Percentiles rank a stretch among this genome's conserved stretches.
Conservation (phyloP, 2,329 filamentous ascomycete genomes). For the Calonectria ilicicola region DNA sequence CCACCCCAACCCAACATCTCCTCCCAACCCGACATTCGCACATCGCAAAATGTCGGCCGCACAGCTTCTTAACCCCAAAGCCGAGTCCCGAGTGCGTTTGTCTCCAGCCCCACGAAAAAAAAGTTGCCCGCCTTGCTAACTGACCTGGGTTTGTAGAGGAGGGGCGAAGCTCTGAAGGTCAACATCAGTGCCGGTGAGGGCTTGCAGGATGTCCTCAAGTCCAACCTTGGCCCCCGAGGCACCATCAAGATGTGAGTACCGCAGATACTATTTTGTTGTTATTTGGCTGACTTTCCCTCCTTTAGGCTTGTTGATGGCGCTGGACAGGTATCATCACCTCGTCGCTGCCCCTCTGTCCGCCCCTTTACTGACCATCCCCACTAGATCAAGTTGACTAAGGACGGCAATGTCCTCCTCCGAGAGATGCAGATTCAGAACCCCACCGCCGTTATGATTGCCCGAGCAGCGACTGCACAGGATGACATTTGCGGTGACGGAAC, state of each 20-base stretch:
- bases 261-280: background rate
- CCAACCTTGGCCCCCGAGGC: slow-evolving; percentile 92
- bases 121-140: slow-evolving; percentile 40
- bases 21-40: slow-evolving; percentile 35
- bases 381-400: slow-evolving; percentile 98
- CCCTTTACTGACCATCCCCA: slow-evolving; percentile 45
- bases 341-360: slow-evolving; percentile 41
- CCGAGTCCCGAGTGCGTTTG: slow-evolving; percentile 88
- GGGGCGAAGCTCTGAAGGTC: slow-evolving; percentile 95
- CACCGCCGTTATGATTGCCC: slow-evolving; percentile 86
- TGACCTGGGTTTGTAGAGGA: slow-evolving; percentile 69
- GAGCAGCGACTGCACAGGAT: slow-evolving; percentile 95
- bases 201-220: slow-evolving; percentile 92
- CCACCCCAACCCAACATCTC: slow-evolving; percentile 27
- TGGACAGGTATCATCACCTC: slow-evolving; percentile 67
- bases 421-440: slow-evolving; percentile 98
- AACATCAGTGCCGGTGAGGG: slow-evolving; percentile 98
- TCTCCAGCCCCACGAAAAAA: slow-evolving; percentile 34
- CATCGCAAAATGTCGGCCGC: slow-evolving; percentile 84
- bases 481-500: slow-evolving; percentile 99
- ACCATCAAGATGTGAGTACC: slow-evolving; percentile 89
- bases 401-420: slow-evolving; percentile 87
- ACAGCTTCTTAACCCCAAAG: slow-evolving; percentile 98
- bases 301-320: slow-evolving; percentile 76
- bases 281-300: slow-evolving; percentile 40